Evolutionary conservation across 2,329 filamentous ascomycete genomes (phyloP).

Genomic region (Trichophaea hybrida): DNA sequence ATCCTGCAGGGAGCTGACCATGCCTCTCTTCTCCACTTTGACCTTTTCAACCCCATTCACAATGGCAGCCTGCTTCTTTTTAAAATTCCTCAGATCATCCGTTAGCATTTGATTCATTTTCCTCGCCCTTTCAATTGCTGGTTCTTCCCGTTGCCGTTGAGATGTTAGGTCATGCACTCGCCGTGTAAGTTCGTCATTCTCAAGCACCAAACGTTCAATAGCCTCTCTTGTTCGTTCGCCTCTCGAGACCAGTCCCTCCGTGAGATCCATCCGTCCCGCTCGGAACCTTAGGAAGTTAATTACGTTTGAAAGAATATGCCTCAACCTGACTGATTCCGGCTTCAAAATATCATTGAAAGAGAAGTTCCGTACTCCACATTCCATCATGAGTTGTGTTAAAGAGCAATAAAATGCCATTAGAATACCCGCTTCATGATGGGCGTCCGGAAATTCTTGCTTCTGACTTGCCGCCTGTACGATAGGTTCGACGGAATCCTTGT

Average conservation of each 20-base stretch:
- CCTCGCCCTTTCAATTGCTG: constrained; percentile 70
- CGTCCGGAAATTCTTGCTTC: constrained; percentile 71
- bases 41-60: constrained; percentile 39
- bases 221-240: constrained; percentile 70
- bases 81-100: constrained; percentile 39
- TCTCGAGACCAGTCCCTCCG: constrained; percentile 89
- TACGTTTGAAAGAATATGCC: constrained; percentile 92
- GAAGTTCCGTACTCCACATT: constrained; percentile 88
- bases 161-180: constrained; percentile 66
- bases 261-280: constrained; percentile 64
- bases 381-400: constrained; percentile 60
- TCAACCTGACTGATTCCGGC: constrained; percentile 75
- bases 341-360: constrained; percentile 83
- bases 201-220: constrained; percentile 61
- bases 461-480: constrained; percentile 88
- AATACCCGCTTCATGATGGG: constrained; percentile 78
- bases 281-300: constrained; percentile 98
- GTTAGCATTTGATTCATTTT: constrained; percentile 65
- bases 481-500: constrained; percentile 81
- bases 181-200: constrained; percentile 76
- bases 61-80: constrained; percentile 52
- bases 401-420: constrained; percentile 91
- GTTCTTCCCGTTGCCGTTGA: constrained; percentile 66
- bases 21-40: constrained; percentile 33
- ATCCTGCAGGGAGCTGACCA: constrained; percentile 15